phyloP scores from a whole-genome alignment of 1,284 basidiomycete species.

The Tranzscheliella williamsii region DNA sequence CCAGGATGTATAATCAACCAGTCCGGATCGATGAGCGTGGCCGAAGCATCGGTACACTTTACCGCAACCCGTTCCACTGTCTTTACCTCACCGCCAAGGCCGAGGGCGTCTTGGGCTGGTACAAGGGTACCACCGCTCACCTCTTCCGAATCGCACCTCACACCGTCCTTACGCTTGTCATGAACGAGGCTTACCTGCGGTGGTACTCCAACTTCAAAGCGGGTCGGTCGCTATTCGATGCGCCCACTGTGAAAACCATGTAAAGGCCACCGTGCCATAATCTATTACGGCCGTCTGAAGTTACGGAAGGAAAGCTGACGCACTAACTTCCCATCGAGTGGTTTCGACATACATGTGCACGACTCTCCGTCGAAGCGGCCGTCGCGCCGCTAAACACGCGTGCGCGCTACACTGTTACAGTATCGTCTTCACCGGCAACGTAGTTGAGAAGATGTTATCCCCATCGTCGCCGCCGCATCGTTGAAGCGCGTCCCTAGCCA shows the following conservation, averaged over 20 bases:
- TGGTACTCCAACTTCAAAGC: slow-evolving; percentile 48
- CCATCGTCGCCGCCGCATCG: no score
- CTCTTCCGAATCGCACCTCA: slow-evolving; percentile 58
- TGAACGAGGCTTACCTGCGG: slow-evolving; percentile 48
- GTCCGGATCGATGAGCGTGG: slow-evolving; percentile 54
- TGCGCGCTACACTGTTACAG: no score
- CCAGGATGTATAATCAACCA: slow-evolving; percentile 89
- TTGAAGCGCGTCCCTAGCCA: no score
- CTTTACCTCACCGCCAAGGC: slow-evolving; percentile 91
- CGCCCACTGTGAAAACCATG: slow-evolving; percentile 19
- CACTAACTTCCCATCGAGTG: no score
- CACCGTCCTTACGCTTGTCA: slow-evolving; percentile 52
- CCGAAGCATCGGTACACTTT: slow-evolving; percentile 32
- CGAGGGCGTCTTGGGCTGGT: slow-evolving; percentile 78
- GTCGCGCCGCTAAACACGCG: no score
- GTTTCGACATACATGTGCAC: no score
- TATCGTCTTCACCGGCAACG: no score
- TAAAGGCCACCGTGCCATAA: slow-evolving; percentile 1
- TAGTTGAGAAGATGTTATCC: no score
- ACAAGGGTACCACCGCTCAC: slow-evolving; percentile 59
- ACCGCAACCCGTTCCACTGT: slow-evolving; percentile 83
- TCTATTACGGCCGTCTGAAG: no score
- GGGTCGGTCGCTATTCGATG: slow-evolving; percentile 31
- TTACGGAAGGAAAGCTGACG: no score
- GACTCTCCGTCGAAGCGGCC: no score